Conservation (phyloP, 2,329 filamentous ascomycete species). For the Fusarium annulatum region DNA sequence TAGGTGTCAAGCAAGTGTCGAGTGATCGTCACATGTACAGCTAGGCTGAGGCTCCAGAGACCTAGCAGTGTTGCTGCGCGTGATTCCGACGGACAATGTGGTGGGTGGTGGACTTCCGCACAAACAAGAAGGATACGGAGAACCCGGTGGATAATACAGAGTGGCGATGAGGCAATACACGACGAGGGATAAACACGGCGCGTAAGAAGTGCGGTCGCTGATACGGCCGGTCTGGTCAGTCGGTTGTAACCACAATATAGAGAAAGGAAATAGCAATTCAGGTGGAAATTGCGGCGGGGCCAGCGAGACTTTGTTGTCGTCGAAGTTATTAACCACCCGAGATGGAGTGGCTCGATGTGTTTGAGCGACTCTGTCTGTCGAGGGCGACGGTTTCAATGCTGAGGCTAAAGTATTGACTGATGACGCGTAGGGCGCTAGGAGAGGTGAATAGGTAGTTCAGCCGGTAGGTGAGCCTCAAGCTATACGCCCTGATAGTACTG, state of each 20-base stretch:
- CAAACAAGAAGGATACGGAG: slow-evolving; percentile 12
- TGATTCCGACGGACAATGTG: slow-evolving; percentile 24
- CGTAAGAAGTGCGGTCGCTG: slow-evolving; percentile 38
- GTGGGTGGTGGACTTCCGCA: slow-evolving; percentile 21
- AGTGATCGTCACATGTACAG: slow-evolving; percentile 34
- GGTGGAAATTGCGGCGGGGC: not conserved
- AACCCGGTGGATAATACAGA: slow-evolving; percentile 9
- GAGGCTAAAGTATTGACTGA: slow-evolving; percentile 8
- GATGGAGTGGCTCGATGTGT: slow-evolving; percentile 1
- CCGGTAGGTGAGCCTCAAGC: not conserved
- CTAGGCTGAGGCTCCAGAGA: slow-evolving; percentile 33
- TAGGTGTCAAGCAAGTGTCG: slow-evolving; percentile 26
- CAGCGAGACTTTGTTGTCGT: slow-evolving; percentile 12
- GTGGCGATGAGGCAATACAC: slow-evolving; percentile 24
- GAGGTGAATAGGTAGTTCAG: not conserved
- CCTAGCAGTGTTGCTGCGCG: slow-evolving; percentile 20
- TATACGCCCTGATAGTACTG: not conserved
- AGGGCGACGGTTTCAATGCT: not conserved
- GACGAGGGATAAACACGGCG: slow-evolving; percentile 29
- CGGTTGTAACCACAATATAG: slow-evolving; percentile 24
- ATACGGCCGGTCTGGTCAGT: slow-evolving; percentile 37
- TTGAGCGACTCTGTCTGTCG: not conserved
- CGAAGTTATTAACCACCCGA: not conserved
- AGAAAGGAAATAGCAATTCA: slow-evolving; percentile 9
- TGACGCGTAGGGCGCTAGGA: slow-evolving; percentile 17